Conservation (phyloP, 2,329 filamentous ascomycete genomes). For the Alternaria triticimaculans region DNA sequence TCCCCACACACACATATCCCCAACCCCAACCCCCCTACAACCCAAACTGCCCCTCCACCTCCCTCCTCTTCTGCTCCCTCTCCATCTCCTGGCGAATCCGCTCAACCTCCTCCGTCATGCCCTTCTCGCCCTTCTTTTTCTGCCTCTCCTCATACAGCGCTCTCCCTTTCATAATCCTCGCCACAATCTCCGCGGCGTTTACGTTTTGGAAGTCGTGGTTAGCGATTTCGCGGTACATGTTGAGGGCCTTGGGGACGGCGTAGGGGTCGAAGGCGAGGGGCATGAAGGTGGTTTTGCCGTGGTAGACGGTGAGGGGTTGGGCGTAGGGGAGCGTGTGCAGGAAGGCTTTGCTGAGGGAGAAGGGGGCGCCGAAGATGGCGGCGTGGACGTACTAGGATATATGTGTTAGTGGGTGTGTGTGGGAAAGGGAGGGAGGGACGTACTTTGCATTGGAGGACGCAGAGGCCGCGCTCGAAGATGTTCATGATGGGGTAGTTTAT, state of each 20-base stretch:
- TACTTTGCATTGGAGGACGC: constrained; percentile 92
- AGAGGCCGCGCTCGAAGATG: constrained; percentile 93
- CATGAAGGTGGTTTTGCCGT: constrained; percentile 95
- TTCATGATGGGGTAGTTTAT: constrained; percentile 99
- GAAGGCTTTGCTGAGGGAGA: constrained; percentile 80
- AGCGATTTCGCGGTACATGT: constrained; percentile 81
- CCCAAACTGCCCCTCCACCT: constrained; percentile 52
- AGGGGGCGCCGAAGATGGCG: constrained; percentile 88
- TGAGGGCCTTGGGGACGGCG: constrained; percentile 77
- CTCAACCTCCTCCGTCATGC: constrained; percentile 69
- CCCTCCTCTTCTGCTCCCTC: constrained; percentile 42
- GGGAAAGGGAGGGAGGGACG: constrained; percentile 28
- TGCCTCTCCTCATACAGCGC: constrained; percentile 92
- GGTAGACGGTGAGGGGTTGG: constrained; percentile 82
- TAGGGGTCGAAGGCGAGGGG: constrained; percentile 68
- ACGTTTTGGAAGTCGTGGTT: constrained; percentile 82
- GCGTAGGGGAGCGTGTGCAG: constrained; percentile 72
- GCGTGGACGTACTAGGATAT: constrained; percentile 83
- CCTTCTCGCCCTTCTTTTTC: constrained; percentile 87
- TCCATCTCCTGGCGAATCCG: constrained; percentile 48
- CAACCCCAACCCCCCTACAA: too few species aligned
- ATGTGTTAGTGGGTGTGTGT: too few species aligned
- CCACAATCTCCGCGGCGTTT: constrained; percentile 91
- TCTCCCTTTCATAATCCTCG: constrained; percentile 84
- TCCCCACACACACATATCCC: too few species aligned